Evolutionary conservation across 108 stramenopile genomes (phyloP), one percentile per base, ranked within the genome.

Genomic region (Nitzschia putrida): DNA sequence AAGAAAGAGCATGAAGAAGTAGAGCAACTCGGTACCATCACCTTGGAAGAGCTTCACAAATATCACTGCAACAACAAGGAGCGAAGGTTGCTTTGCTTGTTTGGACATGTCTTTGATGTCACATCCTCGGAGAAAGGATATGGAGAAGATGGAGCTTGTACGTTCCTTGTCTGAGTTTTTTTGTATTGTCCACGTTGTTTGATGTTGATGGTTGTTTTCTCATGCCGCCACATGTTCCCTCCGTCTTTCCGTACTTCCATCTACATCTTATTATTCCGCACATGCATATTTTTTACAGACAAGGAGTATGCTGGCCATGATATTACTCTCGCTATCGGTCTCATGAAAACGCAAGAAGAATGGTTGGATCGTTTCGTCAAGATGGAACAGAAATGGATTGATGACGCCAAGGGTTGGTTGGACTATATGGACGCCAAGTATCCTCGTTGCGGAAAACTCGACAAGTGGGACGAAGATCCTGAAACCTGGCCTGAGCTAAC

Each of bases 231-330:
- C n/a, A 34, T 6, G 13, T 13, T 56, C 24, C 16, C 2, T 56
- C 22, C 22, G 3, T 56, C 23, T 8, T 56, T 26, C 2, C 2
- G 13, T 56, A 3, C 24, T 7, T 7, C 40, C 51, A 53, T 66
- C 52, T 45, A 34, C 65, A 12, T 53, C 16, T 26, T 1, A 18
- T 66, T 6, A 29, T 11, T 23, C 44, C 18, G 6, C 47, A 18
- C 18, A 49, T 49, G 6, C 44, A 23, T 63, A 38, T 38, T 9
- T 9, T 40, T n/a, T 20, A 39, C 16, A 66, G 66, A 80, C 59
- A 75, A 74, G 50, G 79, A 80, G 41, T 80, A 75, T 60, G 79
- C 79, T n/a, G 79, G 79, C 12, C 79, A 73, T 26, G 79, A 80
- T 49, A 75, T 80, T 23, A 80, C 79, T 7, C 58, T 80, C 9